phyloP scores from a whole-genome alignment of 495 filamentous ascomycete genomes.

The Penicillium goetzii region DNA sequence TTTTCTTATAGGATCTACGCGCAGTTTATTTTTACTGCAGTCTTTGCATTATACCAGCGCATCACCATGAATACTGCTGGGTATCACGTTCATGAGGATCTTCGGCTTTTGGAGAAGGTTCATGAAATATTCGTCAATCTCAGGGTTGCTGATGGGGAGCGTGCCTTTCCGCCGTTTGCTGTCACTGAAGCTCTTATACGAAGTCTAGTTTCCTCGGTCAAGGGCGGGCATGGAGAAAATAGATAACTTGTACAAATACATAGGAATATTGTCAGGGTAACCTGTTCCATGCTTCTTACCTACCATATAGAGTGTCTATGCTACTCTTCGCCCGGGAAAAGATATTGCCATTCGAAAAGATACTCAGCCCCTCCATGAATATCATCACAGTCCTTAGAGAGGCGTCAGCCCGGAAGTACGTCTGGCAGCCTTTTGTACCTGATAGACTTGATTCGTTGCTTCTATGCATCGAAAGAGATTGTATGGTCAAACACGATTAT shows the following conservation, averaged over 20 bases:
- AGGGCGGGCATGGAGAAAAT: background rate
- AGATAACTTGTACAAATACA: background rate
- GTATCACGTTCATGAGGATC: background rate
- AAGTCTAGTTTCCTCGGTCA: background rate
- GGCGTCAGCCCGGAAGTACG: too few relatives aligned
- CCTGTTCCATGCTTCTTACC: background rate
- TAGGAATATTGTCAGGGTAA: background rate
- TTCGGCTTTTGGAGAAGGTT: constrained; percentile 2
- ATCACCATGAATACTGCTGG: background rate
- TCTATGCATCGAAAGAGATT: too few relatives aligned
- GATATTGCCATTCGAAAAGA: too few relatives aligned
- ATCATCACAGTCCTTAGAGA: too few relatives aligned
- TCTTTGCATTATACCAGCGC: constrained; percentile 7
- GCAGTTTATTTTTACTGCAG: constrained; percentile 2
- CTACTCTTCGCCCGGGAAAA: too few relatives aligned
- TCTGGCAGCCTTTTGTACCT: too few relatives aligned
- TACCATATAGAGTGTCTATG: too few relatives aligned
- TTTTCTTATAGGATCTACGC: constrained; percentile 6
- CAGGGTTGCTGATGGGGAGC: background rate
- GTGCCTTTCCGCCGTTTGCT: background rate
- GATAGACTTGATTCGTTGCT: too few relatives aligned
- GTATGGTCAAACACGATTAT: too few relatives aligned
- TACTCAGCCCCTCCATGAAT: too few relatives aligned
- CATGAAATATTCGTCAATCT: background rate
- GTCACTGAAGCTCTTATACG: background rate